Evolutionary conservation across 306 rosid species (phyloP).

Genomic region (Prunus padus): DNA sequence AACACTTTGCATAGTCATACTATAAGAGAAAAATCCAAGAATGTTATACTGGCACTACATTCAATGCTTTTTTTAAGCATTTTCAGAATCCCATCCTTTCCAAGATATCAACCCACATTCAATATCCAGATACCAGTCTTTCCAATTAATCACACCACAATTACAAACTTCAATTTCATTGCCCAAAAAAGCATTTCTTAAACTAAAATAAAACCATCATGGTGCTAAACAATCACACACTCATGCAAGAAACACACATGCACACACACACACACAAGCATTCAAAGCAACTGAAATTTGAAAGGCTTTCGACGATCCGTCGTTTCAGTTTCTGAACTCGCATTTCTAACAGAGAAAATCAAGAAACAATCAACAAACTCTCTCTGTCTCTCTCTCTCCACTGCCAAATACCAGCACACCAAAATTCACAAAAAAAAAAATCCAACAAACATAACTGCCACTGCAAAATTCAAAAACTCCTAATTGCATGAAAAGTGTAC

Average conservation of each 20-base stretch:
- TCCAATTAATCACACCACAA: background rate
- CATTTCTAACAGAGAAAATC: background rate
- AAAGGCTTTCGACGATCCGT: background rate
- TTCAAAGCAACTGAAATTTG: background rate
- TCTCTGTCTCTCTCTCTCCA: no score
- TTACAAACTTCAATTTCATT: background rate
- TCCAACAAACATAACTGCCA: background rate
- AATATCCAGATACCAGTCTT: background rate
- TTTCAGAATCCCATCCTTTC: background rate
- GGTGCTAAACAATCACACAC: background rate
- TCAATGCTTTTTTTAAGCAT: background rate
- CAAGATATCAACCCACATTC: background rate
- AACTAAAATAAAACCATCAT: background rate
- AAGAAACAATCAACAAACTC: background rate
- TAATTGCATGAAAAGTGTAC: slow-evolving; percentile 31
- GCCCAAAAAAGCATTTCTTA: background rate
- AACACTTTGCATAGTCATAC: background rate
- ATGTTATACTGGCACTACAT: background rate
- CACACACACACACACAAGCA: background rate
- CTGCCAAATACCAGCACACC: background rate
- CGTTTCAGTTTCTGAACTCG: background rate
- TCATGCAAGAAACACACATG: background rate
- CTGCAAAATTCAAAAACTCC: background rate
- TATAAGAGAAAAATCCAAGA: background rate
- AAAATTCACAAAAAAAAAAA: background rate